These are phyloP conservation scores for Penicillium angulare DNA, from an alignment of 495 filamentous ascomycete genomes.

Conservation along the genomic window DNA sequence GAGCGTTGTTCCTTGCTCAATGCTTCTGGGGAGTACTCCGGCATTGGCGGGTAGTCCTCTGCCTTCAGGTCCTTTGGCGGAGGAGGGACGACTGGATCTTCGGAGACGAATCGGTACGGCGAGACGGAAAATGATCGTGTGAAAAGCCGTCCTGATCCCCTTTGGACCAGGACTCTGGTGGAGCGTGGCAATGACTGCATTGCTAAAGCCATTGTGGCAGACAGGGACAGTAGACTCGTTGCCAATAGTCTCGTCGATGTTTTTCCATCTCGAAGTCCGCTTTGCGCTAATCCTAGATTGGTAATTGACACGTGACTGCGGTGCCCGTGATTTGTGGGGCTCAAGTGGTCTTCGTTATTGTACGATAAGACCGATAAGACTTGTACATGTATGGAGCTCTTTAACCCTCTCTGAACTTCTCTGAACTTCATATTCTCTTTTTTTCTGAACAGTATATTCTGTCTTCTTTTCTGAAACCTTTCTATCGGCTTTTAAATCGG, in stretches of 20 bases:
- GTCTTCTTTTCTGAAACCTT: too few species aligned
- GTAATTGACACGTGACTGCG: not conserved
- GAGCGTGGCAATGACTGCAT: slow-evolving; percentile 41
- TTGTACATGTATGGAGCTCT: too few species aligned
- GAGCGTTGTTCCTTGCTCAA: slow-evolving; percentile 43
- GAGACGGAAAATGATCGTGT: slow-evolving; percentile 42
- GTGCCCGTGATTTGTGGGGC: too few species aligned
- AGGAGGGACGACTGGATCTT: slow-evolving; percentile 37
- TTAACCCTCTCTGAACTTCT: too few species aligned
- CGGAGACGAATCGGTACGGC: slow-evolving; percentile 32
- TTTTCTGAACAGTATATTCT: too few species aligned
- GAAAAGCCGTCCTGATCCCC: slow-evolving; percentile 23
- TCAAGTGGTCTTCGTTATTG: too few species aligned
- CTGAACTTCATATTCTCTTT: too few species aligned
- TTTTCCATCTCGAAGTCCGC: slow-evolving; percentile 19
- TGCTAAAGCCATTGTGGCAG: slow-evolving; percentile 40
- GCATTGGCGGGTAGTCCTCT: slow-evolving; percentile 32
- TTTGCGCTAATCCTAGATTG: slow-evolving; percentile 12
- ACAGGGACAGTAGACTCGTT: slow-evolving; percentile 6
- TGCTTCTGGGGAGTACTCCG: slow-evolving; percentile 39
- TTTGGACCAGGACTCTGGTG: slow-evolving; percentile 29
- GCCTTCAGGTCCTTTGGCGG: slow-evolving; percentile 30
- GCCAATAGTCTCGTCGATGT: slow-evolving; percentile 16
- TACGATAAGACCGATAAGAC: too few species aligned
- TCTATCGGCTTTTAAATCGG: too few species aligned